phyloP scores from a whole-genome alignment of 495 filamentous ascomycete genomes.

The Daldinia grandis region DNA sequence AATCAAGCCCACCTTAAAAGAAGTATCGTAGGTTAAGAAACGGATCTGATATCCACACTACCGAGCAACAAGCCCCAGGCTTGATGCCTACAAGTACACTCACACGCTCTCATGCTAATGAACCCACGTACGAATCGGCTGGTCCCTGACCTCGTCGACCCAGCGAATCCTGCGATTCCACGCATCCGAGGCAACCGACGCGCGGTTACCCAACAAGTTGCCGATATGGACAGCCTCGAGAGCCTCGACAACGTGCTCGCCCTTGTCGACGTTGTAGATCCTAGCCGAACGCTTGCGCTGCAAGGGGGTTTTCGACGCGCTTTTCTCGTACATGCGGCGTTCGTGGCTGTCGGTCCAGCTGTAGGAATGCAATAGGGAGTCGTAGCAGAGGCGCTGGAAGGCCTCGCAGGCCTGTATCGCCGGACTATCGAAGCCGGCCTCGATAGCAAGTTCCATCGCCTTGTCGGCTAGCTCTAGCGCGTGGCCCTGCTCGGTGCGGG shows the following conservation, averaged over 20 bases:
- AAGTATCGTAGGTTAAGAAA: not conserved
- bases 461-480: constrained; percentile 22
- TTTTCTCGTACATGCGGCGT: constrained; percentile 13
- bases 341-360: constrained; percentile 4
- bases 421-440: not conserved
- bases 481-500: constrained; percentile 1
- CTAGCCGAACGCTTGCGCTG: not conserved
- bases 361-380: constrained; percentile 7
- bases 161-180: constrained; percentile 22
- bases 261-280: constrained; percentile 13
- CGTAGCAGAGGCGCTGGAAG: constrained; percentile 16
- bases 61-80: constrained; percentile 10
- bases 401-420: not conserved
- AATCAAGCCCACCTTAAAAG: not conserved
- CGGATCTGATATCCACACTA: not conserved
- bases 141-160: constrained; percentile 15
- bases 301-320: not conserved
- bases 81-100: not conserved
- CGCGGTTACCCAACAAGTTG: not conserved
- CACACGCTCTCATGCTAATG: not conserved
- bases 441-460: constrained; percentile 14
- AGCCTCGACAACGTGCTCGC: constrained; percentile 24
- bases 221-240: constrained; percentile 19
- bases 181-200: not conserved
- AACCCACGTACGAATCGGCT: constrained; percentile 1